These are phyloP conservation scores for Ceratocystis eucalypticola DNA, from an alignment of 2,329 filamentous ascomycete species.

Conservation along the genomic window DNA sequence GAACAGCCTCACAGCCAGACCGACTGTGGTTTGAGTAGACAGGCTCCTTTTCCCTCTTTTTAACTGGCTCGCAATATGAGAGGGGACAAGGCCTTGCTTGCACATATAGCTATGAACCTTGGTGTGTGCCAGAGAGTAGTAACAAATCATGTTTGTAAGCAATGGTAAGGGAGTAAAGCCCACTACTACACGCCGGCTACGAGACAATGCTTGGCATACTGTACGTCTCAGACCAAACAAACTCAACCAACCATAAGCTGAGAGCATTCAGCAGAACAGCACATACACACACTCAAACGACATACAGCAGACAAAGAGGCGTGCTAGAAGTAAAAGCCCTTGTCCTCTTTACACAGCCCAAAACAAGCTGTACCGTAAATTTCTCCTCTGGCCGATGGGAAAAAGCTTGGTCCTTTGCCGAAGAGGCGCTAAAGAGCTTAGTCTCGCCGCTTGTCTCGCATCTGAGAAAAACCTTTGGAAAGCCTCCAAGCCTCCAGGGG, in stretches of 20 bases:
- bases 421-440: not conserved
- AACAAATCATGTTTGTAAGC: not conserved
- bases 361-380: not conserved
- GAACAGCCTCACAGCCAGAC: not conserved
- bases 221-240: slow-evolving; percentile 1
- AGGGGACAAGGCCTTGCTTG: not conserved
- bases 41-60: not conserved
- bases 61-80: not conserved
- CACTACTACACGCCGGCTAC: not conserved
- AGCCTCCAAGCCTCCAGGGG: not conserved
- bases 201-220: not conserved
- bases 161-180: not conserved
- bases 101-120: not conserved
- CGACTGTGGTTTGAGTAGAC: not conserved
- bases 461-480: not conserved
- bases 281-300: too few relatives aligned
- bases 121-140: not conserved
- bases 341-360: not conserved
- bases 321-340: not conserved
- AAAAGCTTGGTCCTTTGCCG: not conserved
- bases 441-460: not conserved
- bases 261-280: not conserved
- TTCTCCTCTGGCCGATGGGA: not conserved
- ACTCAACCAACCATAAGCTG: not conserved
- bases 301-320: not conserved